A percentile compares a stretch with the other conserved stretches of the same genome.
phyloP scores from a whole-genome alignment of 179 eudicot genomes.

The Silene coronaria region DNA sequence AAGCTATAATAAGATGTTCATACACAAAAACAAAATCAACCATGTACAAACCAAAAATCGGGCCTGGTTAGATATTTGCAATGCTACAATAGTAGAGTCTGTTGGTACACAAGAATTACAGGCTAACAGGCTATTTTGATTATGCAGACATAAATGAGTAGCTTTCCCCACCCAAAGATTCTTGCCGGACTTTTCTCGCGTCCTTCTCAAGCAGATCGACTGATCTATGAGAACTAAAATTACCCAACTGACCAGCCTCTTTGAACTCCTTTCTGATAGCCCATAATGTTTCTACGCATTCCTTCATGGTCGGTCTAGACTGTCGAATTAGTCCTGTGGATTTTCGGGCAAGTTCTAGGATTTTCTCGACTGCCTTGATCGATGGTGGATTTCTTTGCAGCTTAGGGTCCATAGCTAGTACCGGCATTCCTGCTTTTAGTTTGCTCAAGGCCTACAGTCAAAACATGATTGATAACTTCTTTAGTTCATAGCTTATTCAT shows the following conservation, averaged over 20 bases:
- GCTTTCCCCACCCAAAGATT: slow-evolving; percentile 35
- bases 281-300: slow-evolving; percentile 62
- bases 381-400: slow-evolving; percentile 63
- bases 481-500: not conserved
- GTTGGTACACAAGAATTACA: not conserved
- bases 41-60: slow-evolving; percentile 4
- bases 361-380: slow-evolving; percentile 40
- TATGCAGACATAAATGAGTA: slow-evolving; percentile 43
- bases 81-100: not conserved
- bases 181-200: slow-evolving; percentile 31
- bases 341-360: slow-evolving; percentile 53
- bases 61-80: not conserved
- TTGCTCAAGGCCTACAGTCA: slow-evolving; percentile 52
- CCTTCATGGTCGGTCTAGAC: slow-evolving; percentile 63
- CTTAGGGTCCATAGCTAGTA: slow-evolving; percentile 70
- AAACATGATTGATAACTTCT: not conserved
- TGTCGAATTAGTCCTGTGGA: slow-evolving; percentile 46
- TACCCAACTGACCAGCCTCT: slow-evolving; percentile 21
- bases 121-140: not conserved
- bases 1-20: too few relatives aligned
- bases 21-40: slow-evolving; percentile 6
- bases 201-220: slow-evolving; percentile 32
- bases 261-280: slow-evolving; percentile 46
- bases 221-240: slow-evolving; percentile 30
- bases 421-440: slow-evolving; percentile 48